A percentile compares a stretch with the other conserved stretches of the same genome.
These are phyloP conservation scores for Penicillium hesseltinei DNA, from an alignment of 2,329 filamentous ascomycete genomes.

Conservation along the genomic window DNA sequence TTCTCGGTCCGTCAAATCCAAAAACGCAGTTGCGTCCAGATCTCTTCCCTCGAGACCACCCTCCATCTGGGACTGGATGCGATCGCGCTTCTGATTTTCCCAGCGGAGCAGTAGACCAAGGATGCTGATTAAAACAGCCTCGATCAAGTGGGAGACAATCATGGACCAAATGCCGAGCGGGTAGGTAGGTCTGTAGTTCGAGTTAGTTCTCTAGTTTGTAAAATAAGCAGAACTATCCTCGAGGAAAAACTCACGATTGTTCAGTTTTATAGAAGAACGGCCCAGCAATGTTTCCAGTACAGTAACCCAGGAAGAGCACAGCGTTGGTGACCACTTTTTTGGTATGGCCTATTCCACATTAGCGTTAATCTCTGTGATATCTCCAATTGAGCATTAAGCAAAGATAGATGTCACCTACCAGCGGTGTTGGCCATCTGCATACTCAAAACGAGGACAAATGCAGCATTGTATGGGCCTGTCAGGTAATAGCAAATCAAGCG, in stretches of 20 bases:
- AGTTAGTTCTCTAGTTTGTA: not conserved
- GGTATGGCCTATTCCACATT: constrained; percentile 48
- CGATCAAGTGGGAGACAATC: constrained; percentile 55
- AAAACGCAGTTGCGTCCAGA: constrained; percentile 52
- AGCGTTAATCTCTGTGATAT: not conserved
- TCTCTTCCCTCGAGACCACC: constrained; percentile 49
- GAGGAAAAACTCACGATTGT: constrained; percentile 42
- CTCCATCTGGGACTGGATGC: constrained; percentile 47
- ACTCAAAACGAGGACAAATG: constrained; percentile 52
- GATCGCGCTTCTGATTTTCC: constrained; percentile 53
- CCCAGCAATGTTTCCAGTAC: constrained; percentile 60
- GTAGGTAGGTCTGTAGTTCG: constrained; percentile 44
- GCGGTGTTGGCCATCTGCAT: constrained; percentile 48
- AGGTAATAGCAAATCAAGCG: constrained; percentile 60
- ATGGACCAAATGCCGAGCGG: constrained; percentile 56
- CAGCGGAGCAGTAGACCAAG: constrained; percentile 50
- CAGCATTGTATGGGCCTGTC: constrained; percentile 55
- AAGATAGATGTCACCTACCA: constrained; percentile 23
- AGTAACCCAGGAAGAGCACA: constrained; percentile 60
- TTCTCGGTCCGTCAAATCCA: constrained; percentile 55
- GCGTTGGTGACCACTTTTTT: constrained; percentile 66
- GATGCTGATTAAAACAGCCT: constrained; percentile 47
- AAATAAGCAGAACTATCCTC: not conserved
- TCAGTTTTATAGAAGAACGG: constrained; percentile 61
- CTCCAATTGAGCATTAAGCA: not conserved